Evolutionary conservation across 768 basidiomycete species (phyloP).

Genomic region (Suillus cothurnatus): DNA sequence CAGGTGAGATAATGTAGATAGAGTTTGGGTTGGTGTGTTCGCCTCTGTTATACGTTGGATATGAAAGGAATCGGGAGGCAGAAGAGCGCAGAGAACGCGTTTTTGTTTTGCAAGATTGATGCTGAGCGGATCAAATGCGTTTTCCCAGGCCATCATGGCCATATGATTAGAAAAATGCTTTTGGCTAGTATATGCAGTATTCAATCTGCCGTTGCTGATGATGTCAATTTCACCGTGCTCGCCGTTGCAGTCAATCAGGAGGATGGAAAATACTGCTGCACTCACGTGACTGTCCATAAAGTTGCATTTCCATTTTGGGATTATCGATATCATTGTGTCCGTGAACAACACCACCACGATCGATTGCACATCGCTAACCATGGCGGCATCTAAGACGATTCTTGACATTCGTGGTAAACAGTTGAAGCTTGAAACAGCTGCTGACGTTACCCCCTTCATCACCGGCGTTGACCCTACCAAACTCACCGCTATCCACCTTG

Average conservation of each 20-base stretch:
- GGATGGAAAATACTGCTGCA: conserved; percentile 1
- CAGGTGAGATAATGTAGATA: conserved; percentile 59
- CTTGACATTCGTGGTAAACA: conserved; percentile 32
- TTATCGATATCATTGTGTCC: conserved; percentile 18
- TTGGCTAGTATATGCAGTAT: background rate
- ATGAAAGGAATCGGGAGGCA: conserved; percentile 47
- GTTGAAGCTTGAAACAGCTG: conserved; percentile 77
- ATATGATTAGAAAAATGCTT: background rate
- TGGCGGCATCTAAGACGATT: conserved; percentile 21
- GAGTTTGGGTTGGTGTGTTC: conserved; percentile 43
- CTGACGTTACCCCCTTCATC: conserved; percentile 77
- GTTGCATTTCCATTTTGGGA: conserved; percentile 17
- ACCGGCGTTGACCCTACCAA: conserved; percentile 59
- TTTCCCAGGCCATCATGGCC: background rate
- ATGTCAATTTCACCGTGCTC: background rate
- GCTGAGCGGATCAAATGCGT: conserved; percentile 55
- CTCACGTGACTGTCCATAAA: conserved; percentile 24
- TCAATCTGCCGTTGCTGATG: conserved; percentile 4
- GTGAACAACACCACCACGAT: background rate
- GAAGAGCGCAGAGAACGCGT: conserved; percentile 42
- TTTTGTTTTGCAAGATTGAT: conserved; percentile 62
- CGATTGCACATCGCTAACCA: conserved; percentile 11
- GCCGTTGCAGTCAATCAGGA: conserved; percentile 5
- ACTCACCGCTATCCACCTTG: conserved; percentile 88
- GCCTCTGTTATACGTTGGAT: conserved; percentile 40